phyloP scores from a whole-genome alignment of 2,329 filamentous ascomycete genomes.

The Colletotrichum abscissum region DNA sequence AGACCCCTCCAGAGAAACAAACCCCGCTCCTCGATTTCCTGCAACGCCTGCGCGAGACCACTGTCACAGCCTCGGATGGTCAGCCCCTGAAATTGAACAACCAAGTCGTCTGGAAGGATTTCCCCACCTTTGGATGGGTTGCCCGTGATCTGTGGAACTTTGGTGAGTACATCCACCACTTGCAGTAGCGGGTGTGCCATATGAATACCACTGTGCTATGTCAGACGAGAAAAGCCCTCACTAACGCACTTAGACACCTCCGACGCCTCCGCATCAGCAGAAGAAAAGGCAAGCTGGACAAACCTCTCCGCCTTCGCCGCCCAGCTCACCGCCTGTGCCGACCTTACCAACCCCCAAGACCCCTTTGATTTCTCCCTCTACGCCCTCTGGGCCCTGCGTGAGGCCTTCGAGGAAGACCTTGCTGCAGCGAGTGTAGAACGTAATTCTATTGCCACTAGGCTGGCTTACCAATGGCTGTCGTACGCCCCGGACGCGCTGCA shows the following conservation, averaged over 20 bases:
- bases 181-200: no score
- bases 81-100: constrained; percentile 36
- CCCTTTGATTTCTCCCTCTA: constrained; percentile 42
- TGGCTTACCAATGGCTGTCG: constrained; percentile 40
- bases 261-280: constrained; percentile 33
- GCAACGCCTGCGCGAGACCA: constrained; percentile 33
- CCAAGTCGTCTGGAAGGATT: constrained; percentile 42
- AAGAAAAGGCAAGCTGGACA: constrained; percentile 29
- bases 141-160: constrained; percentile 43
- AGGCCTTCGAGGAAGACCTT: constrained; percentile 40
- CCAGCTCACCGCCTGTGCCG: constrained; percentile 39
- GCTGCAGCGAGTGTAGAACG: not conserved
- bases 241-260: constrained; percentile 26
- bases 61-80: constrained; percentile 33
- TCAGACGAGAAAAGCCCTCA: not conserved
- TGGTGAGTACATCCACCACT: constrained; percentile 34
- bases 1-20: constrained; percentile 39
- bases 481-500: constrained; percentile 33
- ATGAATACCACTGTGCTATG: no score
- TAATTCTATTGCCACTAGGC: constrained; percentile 30
- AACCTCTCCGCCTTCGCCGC: constrained; percentile 42
- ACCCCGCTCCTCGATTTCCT: constrained; percentile 39
- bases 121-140: constrained; percentile 42
- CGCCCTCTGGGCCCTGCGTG: constrained; percentile 43
- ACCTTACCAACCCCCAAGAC: constrained; percentile 4